Conservation (phyloP, 805 yeast species). For the Blastobotrys terrestris region DNA sequence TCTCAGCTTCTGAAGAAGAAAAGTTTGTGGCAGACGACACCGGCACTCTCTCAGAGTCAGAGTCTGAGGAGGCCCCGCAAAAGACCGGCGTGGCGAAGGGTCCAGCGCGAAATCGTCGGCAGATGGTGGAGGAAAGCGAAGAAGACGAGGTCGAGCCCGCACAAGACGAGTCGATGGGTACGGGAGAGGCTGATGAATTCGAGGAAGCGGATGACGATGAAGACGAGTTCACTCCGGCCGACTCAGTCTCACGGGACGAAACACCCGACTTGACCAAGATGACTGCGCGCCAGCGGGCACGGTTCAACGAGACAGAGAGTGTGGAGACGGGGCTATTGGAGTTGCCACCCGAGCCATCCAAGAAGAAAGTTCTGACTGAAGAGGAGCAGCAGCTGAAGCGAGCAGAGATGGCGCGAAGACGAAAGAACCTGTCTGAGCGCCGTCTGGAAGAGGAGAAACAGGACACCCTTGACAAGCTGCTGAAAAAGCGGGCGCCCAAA, state of each 20-base stretch:
- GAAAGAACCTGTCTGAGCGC: slow-evolving; percentile 78
- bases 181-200: not conserved
- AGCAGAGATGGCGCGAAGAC: slow-evolving; percentile 81
- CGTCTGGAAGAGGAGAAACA: slow-evolving; percentile 86
- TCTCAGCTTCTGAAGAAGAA: not conserved
- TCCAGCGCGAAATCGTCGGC: not conserved
- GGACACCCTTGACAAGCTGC: slow-evolving; percentile 80
- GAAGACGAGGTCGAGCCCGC: slow-evolving; percentile 13
- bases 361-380: slow-evolving; percentile 60
- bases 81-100: not conserved
- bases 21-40: not conserved
- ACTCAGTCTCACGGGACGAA: slow-evolving; percentile 2
- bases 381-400: slow-evolving; percentile 78
- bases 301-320: slow-evolving; percentile 21
- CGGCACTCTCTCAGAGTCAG: not conserved
- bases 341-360: slow-evolving; percentile 29
- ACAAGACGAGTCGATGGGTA: slow-evolving; percentile 16
- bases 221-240: not conserved
- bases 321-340: slow-evolving; percentile 27
- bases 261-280: slow-evolving; percentile 24
- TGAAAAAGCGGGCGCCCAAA: slow-evolving; percentile 71
- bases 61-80: not conserved
- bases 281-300: slow-evolving; percentile 37
- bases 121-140: slow-evolving; percentile 15
- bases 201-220: slow-evolving; percentile 17